Evolutionary conservation across 345 rosid genomes (phyloP), one percentile per base, ranked within the genome.

Genomic region (Clarkia xantiana): DNA sequence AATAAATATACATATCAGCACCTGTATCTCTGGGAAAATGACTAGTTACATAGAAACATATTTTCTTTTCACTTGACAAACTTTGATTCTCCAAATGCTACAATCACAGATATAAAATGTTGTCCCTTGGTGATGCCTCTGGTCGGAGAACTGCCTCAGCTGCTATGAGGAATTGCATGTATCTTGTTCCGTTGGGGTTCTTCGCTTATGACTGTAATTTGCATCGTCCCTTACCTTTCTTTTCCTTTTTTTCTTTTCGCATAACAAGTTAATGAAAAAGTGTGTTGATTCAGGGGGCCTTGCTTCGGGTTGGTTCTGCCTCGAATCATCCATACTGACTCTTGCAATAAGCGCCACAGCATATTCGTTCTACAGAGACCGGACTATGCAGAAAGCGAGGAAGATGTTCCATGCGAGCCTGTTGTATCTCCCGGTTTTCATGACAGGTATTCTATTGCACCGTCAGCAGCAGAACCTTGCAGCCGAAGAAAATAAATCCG

Each of bases 351-450:
- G 70, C 55, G 93, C 85, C 20, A 62, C 87, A 0, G 93, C 96
- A 4, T 81, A 73, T 67, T 80, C 94, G n/a, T 86, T 91, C 59
- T 91, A 81, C 59, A 45, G 64, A 40, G 69, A 91, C 53, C 63
- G 80, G 4, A 86, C 86, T 2, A 63, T 72, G 55, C 63, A 69
- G 18, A 91, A 81, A 53, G 96, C 94, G 16, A 78, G 73, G 67
- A 75, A 56, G 57, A 91, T 86, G 94, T 84, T 86, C 57, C 62
- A 80, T 67, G 90, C 94, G 3, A 86, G 93, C 72, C 85, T 86
- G 51, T 54, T 86, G 53, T 91, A 86, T 73, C 90, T 91, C 39
- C 95, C 95, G 51, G 79, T 84, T 10, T 84, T 88, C 62, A 82
- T 88, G 97, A 61, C 86, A 12, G 95, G 97, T 52, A 71, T 88